Evolutionary conservation across 305 asterid genomes (phyloP).

Genomic region (Rubia balearica): DNA sequence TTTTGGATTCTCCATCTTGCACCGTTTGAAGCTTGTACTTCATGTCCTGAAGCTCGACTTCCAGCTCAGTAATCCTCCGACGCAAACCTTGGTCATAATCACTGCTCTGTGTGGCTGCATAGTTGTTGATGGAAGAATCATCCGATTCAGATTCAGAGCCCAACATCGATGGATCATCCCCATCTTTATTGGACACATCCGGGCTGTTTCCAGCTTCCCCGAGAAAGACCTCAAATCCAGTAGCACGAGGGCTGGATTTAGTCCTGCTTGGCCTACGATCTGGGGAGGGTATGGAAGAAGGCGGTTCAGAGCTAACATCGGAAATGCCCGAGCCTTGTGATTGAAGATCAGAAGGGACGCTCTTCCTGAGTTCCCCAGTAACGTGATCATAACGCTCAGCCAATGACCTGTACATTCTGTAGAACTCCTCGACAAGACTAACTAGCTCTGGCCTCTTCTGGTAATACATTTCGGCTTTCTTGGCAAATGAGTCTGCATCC

Average conservation of each 20-base stretch:
- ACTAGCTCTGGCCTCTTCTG: constrained; percentile 80
- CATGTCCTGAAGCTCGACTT: constrained; percentile 46
- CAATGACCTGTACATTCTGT: constrained; percentile 69
- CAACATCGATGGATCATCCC: constrained; percentile 66
- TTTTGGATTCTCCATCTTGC: constrained; percentile 22
- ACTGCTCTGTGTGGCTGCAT: constrained; percentile 34
- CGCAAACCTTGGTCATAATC: constrained; percentile 52
- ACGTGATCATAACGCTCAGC: constrained; percentile 87
- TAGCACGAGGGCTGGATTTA: constrained; percentile 72
- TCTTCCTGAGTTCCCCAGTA: constrained; percentile 69
- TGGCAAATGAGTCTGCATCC: constrained; percentile 89
- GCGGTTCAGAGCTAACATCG: constrained; percentile 64
- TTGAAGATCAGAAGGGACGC: constrained; percentile 72
- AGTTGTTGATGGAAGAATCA: constrained; percentile 70
- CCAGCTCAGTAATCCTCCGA: constrained; percentile 46
- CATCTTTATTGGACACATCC: constrained; percentile 53
- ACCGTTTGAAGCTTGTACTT: constrained; percentile 42
- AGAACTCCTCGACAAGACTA: constrained; percentile 75
- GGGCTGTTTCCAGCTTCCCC: constrained; percentile 48
- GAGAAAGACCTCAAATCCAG: constrained; percentile 78
- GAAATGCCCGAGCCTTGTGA: constrained; percentile 86
- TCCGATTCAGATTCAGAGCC: constrained; percentile 88
- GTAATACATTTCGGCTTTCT: constrained; percentile 80
- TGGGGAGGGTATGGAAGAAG: constrained; percentile 40
- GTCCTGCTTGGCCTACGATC: constrained; percentile 41